phyloP scores from a whole-genome alignment of 2,329 filamentous ascomycete species.

The Fusarium sp. region DNA sequence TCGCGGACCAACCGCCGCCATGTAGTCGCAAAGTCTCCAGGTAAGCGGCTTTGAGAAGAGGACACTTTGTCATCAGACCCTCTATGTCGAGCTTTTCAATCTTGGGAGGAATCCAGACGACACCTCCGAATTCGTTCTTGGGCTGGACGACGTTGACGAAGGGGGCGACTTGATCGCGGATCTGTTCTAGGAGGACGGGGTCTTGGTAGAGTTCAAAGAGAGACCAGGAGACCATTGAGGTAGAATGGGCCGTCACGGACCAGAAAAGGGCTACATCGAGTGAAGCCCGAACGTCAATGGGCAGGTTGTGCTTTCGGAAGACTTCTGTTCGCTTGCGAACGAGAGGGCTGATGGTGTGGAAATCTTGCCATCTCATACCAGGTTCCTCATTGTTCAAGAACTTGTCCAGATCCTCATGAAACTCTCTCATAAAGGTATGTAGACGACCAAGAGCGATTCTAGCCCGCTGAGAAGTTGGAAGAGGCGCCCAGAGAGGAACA shows the following conservation, averaged over 20 bases:
- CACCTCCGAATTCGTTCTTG: conserved; percentile 48
- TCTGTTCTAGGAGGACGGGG: conserved; percentile 48
- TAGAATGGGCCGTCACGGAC: conserved; percentile 51
- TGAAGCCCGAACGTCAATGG: conserved; percentile 46
- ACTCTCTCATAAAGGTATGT: conserved; percentile 46
- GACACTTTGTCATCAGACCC: conserved; percentile 48
- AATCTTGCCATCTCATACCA: conserved; percentile 49
- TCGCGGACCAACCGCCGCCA: conserved; percentile 47
- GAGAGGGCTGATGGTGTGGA: conserved; percentile 49
- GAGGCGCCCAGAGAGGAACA: conserved; percentile 47
- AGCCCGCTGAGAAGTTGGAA: conserved; percentile 46
- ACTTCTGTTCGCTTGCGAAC: conserved; percentile 45
- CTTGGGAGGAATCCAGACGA: conserved; percentile 48
- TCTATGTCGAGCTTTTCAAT: conserved; percentile 50
- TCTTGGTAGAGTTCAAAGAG: conserved; percentile 53
- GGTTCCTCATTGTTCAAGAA: conserved; percentile 46
- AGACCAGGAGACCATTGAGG: conserved; percentile 52
- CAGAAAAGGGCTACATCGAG: conserved; percentile 50
- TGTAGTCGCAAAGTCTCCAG: conserved; percentile 53
- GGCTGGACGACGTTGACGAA: conserved; percentile 47
- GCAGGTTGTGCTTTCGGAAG: conserved; percentile 44
- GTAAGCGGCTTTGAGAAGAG: conserved; percentile 51
- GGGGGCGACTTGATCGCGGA: conserved; percentile 51
- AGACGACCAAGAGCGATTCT: conserved; percentile 44
- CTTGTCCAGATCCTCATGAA: conserved; percentile 49